Evolutionary conservation across 352 stramenopile species (phyloP).

Genomic region (Phytophthora boehmeriae): DNA sequence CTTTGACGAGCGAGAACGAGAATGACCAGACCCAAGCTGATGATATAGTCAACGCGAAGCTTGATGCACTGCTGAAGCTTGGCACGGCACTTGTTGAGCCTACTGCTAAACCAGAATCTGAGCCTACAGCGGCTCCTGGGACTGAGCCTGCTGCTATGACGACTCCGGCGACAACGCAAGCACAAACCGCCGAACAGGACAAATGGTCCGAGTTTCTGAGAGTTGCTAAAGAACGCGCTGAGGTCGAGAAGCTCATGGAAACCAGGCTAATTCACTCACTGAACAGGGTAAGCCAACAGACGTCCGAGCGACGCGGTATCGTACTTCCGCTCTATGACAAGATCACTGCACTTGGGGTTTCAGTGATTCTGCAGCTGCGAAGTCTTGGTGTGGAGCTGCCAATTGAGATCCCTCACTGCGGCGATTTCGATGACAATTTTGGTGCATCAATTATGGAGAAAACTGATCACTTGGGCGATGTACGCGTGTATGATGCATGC

Average conservation of each 20-base stretch:
- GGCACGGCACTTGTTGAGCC: conserved; percentile 18
- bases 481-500: conserved; percentile 75
- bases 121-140: neutral
- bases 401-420: conserved; percentile 74
- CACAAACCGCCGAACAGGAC: conserved; percentile 10
- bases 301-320: conserved; percentile 46
- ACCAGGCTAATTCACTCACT: conserved; percentile 37
- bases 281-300: conserved; percentile 32
- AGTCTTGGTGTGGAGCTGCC: conserved; percentile 55
- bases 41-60: conserved; percentile 18
- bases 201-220: conserved; percentile 25
- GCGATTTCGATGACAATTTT: conserved; percentile 55
- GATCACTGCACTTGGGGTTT: conserved; percentile 63
- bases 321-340: conserved; percentile 71
- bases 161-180: neutral
- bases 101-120: conserved; percentile 4
- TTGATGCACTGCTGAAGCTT: conserved; percentile 26
- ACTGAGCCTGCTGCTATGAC: conserved; percentile 3
- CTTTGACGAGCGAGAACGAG: conserved; percentile 28
- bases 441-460: conserved; percentile 40
- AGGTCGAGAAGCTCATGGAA: conserved; percentile 35
- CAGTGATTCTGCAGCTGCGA: conserved; percentile 67
- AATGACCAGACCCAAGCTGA: conserved; percentile 25
- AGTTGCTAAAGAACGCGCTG: conserved; percentile 19
- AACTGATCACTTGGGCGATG: conserved; percentile 37